These are phyloP conservation scores for Teratosphaeriaceae sp. DNA, from an alignment of 2,329 filamentous ascomycete genomes.

Conservation along the genomic window DNA sequence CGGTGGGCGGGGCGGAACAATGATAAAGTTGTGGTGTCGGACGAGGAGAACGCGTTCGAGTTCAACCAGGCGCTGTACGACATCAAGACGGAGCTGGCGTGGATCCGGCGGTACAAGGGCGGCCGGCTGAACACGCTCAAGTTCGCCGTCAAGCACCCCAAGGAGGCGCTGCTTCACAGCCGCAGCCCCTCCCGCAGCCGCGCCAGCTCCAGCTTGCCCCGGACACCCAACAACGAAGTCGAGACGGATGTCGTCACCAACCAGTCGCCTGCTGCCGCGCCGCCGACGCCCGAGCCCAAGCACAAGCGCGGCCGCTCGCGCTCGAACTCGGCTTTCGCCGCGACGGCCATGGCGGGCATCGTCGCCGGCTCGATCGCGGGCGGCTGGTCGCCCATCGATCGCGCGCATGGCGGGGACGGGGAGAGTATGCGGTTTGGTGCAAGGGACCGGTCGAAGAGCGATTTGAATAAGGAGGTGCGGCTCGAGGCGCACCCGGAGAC, in stretches of 20 bases:
- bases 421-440: constrained; percentile 34
- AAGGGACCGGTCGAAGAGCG: constrained; percentile 23
- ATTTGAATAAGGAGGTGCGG: constrained; percentile 22
- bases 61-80: constrained; percentile 69
- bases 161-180: constrained; percentile 59
- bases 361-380: constrained; percentile 68
- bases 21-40: constrained; percentile 37
- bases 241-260: constrained; percentile 31
- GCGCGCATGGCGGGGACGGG: constrained; percentile 30
- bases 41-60: constrained; percentile 36
- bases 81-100: constrained; percentile 72
- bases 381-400: constrained; percentile 65
- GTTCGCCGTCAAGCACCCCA: constrained; percentile 70
- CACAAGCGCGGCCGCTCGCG: constrained; percentile 56
- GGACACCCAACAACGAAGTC: constrained; percentile 55
- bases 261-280: constrained; percentile 37
- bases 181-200: constrained; percentile 55
- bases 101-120: constrained; percentile 73
- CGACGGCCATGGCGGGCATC: constrained; percentile 76
- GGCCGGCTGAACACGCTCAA: constrained; percentile 75
- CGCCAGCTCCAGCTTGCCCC: constrained; percentile 57
- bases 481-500: constrained; percentile 46
- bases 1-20: constrained; percentile 33
- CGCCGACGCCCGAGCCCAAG: constrained; percentile 48
- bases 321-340: constrained; percentile 66